Conservation (phyloP, 805 yeast genomes). For the Jamesozyma piceae region DNA sequence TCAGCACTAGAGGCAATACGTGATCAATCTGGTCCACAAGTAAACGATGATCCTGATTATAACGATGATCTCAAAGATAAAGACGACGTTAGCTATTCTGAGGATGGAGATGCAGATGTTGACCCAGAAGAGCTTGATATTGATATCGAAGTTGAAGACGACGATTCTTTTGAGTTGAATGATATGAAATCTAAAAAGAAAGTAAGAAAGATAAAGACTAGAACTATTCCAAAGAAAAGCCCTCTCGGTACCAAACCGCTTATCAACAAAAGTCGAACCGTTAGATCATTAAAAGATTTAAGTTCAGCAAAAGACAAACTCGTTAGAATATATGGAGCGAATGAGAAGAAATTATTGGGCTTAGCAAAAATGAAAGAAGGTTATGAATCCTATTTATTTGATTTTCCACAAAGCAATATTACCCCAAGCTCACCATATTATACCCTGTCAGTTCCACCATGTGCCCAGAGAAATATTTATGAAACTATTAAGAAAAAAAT, state of each 20-base stretch:
- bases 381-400: constrained; percentile 43
- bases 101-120: constrained; percentile 10
- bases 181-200: constrained; percentile 3
- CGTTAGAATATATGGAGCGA: constrained; percentile 41
- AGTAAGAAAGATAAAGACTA: not conserved
- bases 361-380: constrained; percentile 38
- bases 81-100: constrained; percentile 5
- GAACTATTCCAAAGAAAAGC: not conserved
- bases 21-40: constrained; percentile 1
- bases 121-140: constrained; percentile 8
- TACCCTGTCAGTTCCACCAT: constrained; percentile 13
- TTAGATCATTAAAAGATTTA: constrained; percentile 26
- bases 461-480: constrained; percentile 5
- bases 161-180: constrained; percentile 5
- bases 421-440: constrained; percentile 16
- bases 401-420: constrained; percentile 31
- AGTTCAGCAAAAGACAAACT: constrained; percentile 37
- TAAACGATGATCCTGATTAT: constrained; percentile 8
- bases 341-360: constrained; percentile 35
- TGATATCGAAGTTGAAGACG: constrained; percentile 14
- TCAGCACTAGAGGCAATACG: constrained; percentile 2
- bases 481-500: not conserved
- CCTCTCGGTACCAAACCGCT: not conserved
- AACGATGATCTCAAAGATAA: not conserved
- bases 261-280: constrained; percentile 8